Evolutionary conservation across 2,329 filamentous ascomycete genomes (phyloP), one percentile per base, ranked within the genome.

Genomic region (Myriosclerotinia curreyana): DNA sequence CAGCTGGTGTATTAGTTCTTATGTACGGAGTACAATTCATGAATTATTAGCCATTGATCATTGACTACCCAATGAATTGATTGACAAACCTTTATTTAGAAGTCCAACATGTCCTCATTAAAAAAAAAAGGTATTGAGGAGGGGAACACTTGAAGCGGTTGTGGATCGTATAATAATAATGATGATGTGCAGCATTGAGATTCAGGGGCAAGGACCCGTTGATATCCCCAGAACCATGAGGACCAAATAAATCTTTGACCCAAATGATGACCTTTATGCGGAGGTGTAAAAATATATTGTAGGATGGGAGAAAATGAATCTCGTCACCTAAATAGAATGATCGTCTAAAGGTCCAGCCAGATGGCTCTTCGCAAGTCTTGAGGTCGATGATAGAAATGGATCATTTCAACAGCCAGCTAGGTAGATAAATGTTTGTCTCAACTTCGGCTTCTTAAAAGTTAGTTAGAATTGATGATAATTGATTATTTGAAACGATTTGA

Each of bases 221-320:
- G 61, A 58, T 63, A 53, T 59, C 61, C 61, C 61, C 61, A 44
- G n/a, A 50, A 50, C 53, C 61, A 63, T 38, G 61, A 63, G 60
- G 60, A 22, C 25, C 34, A 56, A 34, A 46, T 34, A 2, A 31
- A 44, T 42, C 25, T 34, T 56, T 56, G 60, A 31, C 51, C 60
- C 50, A 56, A 49, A 42, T 50, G 46, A 34, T n/a, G 44, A 50
- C 52, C 44, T 58, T 8, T 15, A 22, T 63, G 46, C 44, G 52
- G 61, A 58, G 61, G 44, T 34, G 51, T 63, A 51, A 63, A 44
- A 34, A 61, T 36, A 44, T 60, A 36, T 15, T 38, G 51, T 12
- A n/a, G 31, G 9, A 53, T 42, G 53, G n/a, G 31, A 42, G 38
- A 15, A 55, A 31, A 40, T 49, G 44, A 59, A 36, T 59, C 56